phyloP scores from a whole-genome alignment of 2,329 filamentous ascomycete genomes.

The Pestalotiopsis sp. region DNA sequence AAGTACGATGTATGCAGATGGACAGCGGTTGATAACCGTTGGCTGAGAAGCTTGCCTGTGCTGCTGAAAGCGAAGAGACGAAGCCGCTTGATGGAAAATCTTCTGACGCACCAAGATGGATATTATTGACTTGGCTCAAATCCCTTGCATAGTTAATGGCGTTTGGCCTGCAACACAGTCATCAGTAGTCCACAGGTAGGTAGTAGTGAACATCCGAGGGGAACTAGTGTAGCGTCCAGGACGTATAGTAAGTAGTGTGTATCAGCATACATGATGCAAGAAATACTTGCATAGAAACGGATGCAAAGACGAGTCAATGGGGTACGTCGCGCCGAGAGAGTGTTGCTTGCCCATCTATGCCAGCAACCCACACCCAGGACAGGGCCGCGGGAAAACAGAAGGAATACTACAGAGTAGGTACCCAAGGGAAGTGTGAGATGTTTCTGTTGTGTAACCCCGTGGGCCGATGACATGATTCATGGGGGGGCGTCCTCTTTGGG shows the following conservation, averaged over 20 bases:
- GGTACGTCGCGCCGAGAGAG: background rate
- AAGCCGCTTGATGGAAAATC: background rate
- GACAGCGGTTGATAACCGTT: background rate
- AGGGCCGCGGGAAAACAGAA: background rate
- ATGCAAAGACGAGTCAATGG: conserved; percentile 7
- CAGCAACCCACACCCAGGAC: background rate
- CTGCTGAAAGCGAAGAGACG: background rate
- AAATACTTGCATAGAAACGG: conserved; percentile 1
- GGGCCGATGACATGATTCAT: conserved; percentile 8
- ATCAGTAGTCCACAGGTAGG: no score
- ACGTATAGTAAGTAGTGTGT: background rate
- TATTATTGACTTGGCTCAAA: background rate
- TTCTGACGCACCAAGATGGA: background rate
- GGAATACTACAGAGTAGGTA: background rate
- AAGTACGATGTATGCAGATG: background rate
- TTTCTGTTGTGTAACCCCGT: background rate
- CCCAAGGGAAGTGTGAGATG: background rate
- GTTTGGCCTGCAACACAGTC: no score
- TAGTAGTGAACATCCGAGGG: background rate
- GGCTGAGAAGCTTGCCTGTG: background rate
- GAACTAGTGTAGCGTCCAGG: background rate
- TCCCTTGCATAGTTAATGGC: background rate
- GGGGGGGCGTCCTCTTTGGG: background rate
- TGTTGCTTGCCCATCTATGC: background rate
- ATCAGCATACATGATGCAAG: conserved; percentile 2